These are phyloP conservation scores for Manihot esculenta DNA, from an alignment of 441 rosid species.

Conservation along the genomic window DNA sequence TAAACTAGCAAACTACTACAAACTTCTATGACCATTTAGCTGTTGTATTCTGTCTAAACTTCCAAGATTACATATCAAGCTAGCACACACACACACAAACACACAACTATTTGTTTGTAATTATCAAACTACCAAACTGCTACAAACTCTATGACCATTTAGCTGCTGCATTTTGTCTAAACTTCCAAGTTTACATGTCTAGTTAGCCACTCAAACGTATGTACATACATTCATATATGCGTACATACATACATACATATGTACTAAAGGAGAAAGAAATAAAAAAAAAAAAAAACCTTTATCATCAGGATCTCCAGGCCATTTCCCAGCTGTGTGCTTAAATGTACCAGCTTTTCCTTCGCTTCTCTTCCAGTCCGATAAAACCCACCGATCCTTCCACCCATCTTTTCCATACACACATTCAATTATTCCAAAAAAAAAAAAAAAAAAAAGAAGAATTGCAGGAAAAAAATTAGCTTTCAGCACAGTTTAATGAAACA, in stretches of 20 bases:
- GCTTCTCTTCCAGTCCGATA: constrained; percentile 82
- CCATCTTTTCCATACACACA: constrained; percentile 48
- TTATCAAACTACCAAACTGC: no score
- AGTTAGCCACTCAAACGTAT: background rate
- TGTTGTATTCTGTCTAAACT: no score
- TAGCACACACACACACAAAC: no score
- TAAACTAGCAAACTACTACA: background rate
- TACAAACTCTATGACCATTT: no score
- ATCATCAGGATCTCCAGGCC: constrained; percentile 83
- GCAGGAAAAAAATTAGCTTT: no score
- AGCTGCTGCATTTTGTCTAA: background rate
- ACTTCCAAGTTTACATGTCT: background rate
- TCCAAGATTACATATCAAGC: no score
- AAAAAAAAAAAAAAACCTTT: constrained; percentile 54
- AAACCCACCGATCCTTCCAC: constrained; percentile 85
- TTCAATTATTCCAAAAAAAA: background rate
- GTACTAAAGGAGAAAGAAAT: no score
- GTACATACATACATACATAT: no score
- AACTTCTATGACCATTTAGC: background rate
- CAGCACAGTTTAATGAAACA: background rate
- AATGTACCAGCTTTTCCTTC: constrained; percentile 88
- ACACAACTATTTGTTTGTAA: no score
- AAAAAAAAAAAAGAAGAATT: no score
- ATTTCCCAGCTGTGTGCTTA: constrained; percentile 79
- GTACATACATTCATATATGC: background rate